These are phyloP conservation scores for Yarrowia galli DNA, from an alignment of 1,139 yeast genomes.

Conservation along the genomic window DNA sequence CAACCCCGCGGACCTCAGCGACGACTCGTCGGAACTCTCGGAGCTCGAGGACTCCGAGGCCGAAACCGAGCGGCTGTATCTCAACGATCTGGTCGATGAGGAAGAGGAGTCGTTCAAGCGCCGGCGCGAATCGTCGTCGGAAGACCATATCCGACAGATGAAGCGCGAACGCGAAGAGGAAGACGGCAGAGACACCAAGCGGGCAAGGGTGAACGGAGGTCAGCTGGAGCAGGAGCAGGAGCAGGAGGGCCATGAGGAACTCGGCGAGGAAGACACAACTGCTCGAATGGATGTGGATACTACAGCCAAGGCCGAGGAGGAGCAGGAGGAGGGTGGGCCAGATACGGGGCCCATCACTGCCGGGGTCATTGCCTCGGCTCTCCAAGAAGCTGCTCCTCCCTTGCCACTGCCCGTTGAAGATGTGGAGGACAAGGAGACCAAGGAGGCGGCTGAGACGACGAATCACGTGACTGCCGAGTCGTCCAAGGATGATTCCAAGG, in stretches of 20 bases:
- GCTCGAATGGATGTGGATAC: constrained; percentile 5
- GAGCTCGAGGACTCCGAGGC: constrained; percentile 75
- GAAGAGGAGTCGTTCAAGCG: constrained; percentile 41
- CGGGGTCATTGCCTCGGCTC: not conserved
- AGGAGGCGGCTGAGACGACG: too few species aligned
- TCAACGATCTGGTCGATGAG: constrained; percentile 41
- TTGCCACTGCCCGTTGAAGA: constrained; percentile 1
- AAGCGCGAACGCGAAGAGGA: constrained; percentile 38
- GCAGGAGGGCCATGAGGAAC: not conserved
- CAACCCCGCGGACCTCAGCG: constrained; percentile 41
- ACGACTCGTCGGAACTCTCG: constrained; percentile 60
- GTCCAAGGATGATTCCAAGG: too few species aligned
- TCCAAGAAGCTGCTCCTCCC: not conserved
- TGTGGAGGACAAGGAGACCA: not conserved
- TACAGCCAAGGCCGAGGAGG: not conserved
- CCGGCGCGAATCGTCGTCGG: constrained; percentile 53
- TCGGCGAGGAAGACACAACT: not conserved
- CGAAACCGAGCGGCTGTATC: constrained; percentile 78
- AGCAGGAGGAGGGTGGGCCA: not conserved
- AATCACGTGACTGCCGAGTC: not conserved
- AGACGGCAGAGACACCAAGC: constrained; percentile 37
- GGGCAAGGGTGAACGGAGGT: constrained; percentile 42
- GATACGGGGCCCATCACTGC: constrained; percentile 4
- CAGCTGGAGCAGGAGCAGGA: constrained; percentile 30
- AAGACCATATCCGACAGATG: constrained; percentile 30